Evolutionary conservation across 2,329 filamentous ascomycete genomes (phyloP).

Genomic region (Cladophialophora chaetospira): DNA sequence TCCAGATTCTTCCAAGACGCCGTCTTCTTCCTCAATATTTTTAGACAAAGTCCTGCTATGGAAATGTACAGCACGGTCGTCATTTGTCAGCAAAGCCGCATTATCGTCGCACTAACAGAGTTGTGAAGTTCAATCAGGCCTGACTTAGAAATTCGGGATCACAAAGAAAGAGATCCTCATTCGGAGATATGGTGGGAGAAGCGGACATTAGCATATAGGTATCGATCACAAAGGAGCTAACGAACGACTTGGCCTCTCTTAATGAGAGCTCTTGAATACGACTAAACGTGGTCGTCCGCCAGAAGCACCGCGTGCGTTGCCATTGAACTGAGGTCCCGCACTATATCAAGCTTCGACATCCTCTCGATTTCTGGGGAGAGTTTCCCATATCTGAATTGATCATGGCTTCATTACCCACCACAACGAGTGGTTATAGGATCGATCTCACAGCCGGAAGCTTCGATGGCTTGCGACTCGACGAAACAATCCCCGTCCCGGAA

Average conservation of each 20-base stretch:
- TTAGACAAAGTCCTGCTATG: too few species aligned
- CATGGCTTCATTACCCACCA: not conserved
- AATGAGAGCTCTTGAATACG: too few species aligned
- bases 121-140: not conserved
- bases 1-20: too few species aligned
- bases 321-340: too few species aligned
- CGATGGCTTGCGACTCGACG: constrained; percentile 4
- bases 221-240: not conserved
- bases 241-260: not conserved
- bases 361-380: too few species aligned
- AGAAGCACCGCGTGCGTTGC: too few species aligned
- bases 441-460: constrained; percentile 6
- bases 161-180: not conserved
- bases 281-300: too few species aligned
- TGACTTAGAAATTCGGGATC: not conserved
- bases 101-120: not conserved
- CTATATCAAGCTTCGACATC: not conserved
- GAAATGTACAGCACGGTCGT: not conserved
- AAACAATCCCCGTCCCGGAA: not conserved
- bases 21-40: not conserved
- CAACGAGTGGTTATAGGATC: constrained; percentile 4
- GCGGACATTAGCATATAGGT: not conserved
- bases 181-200: not conserved
- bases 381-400: too few species aligned
- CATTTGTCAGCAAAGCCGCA: not conserved